Evolutionary conservation across 2,329 filamentous ascomycete species (phyloP).

Genomic region (Aspergillus quadricinctus): DNA sequence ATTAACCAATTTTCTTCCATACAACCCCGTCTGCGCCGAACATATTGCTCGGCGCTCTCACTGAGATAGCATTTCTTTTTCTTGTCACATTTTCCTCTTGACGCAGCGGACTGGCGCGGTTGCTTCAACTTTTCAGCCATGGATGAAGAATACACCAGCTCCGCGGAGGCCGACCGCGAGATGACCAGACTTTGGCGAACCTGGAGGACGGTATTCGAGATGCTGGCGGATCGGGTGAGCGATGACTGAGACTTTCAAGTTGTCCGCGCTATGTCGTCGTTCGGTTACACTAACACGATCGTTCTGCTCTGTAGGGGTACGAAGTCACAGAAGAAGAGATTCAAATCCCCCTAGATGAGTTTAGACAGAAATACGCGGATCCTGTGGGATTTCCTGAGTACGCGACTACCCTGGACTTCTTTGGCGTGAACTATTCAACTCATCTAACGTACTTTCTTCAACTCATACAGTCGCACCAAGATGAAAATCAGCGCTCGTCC

Average conservation of each 20-base stretch:
- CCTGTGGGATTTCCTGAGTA: conserved; percentile 73
- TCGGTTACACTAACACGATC: conserved; percentile 3
- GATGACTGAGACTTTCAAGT: conserved; percentile 6
- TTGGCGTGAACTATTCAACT: neutral
- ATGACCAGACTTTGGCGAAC: conserved; percentile 80
- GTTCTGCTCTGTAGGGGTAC: conserved; percentile 65
- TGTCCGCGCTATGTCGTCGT: conserved; percentile 1
- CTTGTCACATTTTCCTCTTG: neutral
- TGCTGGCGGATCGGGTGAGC: conserved; percentile 83
- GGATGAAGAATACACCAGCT: conserved; percentile 38
- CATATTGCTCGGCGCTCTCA: neutral
- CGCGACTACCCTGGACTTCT: conserved; percentile 26
- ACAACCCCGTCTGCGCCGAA: neutral
- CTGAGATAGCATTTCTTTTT: conserved; percentile 1
- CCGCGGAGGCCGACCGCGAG: conserved; percentile 38
- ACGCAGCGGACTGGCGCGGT: conserved; percentile 8
- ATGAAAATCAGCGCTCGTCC: conserved; percentile 88
- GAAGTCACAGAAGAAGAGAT: conserved; percentile 86
- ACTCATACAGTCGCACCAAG: conserved; percentile 61
- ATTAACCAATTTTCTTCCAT: conserved; percentile 13
- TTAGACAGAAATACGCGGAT: conserved; percentile 67
- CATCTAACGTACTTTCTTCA: conserved; percentile 6
- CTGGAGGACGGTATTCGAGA: conserved; percentile 89
- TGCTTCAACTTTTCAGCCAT: conserved; percentile 19
- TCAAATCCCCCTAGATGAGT: conserved; percentile 77